Percentiles rank a stretch among this genome's conserved stretches.
phyloP scores from a whole-genome alignment of 495 filamentous ascomycete genomes.

The Platismatia glauca region DNA sequence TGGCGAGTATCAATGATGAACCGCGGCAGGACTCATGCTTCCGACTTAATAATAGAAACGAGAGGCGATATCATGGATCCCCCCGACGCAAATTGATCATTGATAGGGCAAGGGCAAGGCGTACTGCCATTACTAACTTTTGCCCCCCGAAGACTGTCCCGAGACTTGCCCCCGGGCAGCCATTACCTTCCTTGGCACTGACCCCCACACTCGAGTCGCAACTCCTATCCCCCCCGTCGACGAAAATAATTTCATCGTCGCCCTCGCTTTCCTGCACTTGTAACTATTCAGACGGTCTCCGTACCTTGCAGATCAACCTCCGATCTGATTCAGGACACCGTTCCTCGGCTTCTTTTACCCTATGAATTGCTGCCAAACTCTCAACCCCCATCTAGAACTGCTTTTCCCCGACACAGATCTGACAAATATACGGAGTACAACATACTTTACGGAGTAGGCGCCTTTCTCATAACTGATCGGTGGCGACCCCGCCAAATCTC shows the following conservation, averaged over 20 bases:
- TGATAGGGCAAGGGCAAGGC: slow-evolving; percentile 16
- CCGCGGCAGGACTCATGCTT: background rate
- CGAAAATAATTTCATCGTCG: background rate
- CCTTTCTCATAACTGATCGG: background rate
- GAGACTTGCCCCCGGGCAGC: background rate
- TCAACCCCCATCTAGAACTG: background rate
- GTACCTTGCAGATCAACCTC: slow-evolving; percentile 12
- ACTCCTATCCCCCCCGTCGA: background rate
- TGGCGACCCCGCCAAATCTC: background rate
- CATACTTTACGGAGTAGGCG: background rate
- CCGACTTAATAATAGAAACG: slow-evolving; percentile 5
- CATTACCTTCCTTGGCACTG: slow-evolving; percentile 9
- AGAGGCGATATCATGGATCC: slow-evolving; percentile 2
- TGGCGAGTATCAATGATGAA: background rate
- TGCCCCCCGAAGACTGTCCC: background rate
- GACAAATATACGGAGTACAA: no score
- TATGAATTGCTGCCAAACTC: slow-evolving; percentile 3
- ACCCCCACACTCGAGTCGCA: slow-evolving; percentile 4
- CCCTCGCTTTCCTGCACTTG: background rate
- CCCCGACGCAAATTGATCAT: background rate
- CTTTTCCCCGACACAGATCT: background rate
- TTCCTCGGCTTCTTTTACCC: slow-evolving; percentile 4
- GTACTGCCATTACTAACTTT: background rate
- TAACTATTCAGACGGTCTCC: slow-evolving; percentile 5
- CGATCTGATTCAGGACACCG: background rate